These are phyloP conservation scores for Ophiostoma himal-ulmi DNA, from an alignment of 2,329 filamentous ascomycete genomes.

Conservation along the genomic window DNA sequence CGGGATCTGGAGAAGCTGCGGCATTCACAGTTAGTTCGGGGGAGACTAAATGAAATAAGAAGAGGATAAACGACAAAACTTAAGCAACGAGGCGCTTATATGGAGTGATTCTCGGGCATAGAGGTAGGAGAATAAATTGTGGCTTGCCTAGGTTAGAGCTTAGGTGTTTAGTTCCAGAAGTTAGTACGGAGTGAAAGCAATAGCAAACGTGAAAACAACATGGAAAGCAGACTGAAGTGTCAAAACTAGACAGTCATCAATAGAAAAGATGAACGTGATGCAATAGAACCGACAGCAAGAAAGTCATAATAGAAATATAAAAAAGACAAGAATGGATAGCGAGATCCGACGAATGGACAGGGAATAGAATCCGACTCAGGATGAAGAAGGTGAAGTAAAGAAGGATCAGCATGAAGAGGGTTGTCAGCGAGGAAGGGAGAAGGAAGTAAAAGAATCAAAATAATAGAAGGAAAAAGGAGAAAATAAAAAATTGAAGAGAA, in stretches of 20 bases:
- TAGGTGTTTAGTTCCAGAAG: neutral
- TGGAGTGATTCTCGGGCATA: neutral
- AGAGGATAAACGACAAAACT: neutral
- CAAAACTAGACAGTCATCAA: too few species aligned
- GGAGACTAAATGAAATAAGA: neutral
- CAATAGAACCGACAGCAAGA: neutral
- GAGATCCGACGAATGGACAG: neutral
- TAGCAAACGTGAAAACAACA: neutral
- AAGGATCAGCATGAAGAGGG: neutral
- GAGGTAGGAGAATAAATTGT: neutral
- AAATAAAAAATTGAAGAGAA: neutral
- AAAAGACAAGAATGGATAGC: neutral
- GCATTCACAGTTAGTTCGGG: neutral
- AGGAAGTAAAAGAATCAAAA: neutral
- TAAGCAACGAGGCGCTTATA: neutral
- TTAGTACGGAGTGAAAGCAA: neutral
- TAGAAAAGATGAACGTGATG: neutral
- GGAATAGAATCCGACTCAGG: neutral
- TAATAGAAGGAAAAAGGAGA: neutral
- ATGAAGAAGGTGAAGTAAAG: neutral
- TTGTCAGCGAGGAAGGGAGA: neutral
- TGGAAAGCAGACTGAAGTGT: too few species aligned
- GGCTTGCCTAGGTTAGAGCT: neutral
- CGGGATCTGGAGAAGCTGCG: constrained; percentile 7
- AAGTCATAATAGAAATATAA: neutral